Evolutionary conservation across 2,329 filamentous ascomycete species (phyloP).

Genomic region (Phaeosphaeriaceae sp.): DNA sequence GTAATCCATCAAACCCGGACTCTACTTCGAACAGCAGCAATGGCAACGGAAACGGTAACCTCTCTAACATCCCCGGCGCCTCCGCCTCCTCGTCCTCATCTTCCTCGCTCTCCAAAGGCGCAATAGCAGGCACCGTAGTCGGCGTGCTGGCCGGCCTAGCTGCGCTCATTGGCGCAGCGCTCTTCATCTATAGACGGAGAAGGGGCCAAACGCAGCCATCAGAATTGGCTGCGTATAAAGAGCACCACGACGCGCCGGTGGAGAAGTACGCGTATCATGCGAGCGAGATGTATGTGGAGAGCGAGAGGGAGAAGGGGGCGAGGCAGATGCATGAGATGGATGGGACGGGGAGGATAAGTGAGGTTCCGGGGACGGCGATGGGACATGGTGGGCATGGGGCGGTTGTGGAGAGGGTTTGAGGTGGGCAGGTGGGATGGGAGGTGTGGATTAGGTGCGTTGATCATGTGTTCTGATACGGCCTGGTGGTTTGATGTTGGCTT

Average conservation of each 20-base stretch:
- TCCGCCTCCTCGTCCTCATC: not conserved
- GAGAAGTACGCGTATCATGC: constrained; percentile 7
- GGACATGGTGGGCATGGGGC: not conserved
- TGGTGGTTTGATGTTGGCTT: not conserved
- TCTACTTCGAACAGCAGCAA: not conserved
- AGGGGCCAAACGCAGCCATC: not conserved
- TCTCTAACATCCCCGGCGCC: not conserved
- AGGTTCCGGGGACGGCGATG: not conserved
- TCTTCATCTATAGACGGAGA: constrained; percentile 5
- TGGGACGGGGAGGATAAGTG: not conserved
- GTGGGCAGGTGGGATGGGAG: not conserved
- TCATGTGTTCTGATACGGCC: not conserved
- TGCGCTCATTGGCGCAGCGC: not conserved
- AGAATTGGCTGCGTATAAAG: not conserved
- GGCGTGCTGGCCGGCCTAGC: constrained; percentile 3
- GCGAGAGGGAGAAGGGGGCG: not conserved
- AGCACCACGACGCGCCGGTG: not conserved
- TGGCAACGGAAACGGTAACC: not conserved
- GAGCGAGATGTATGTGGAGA: constrained; percentile 1
- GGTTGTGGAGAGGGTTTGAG: not conserved
- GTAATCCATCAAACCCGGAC: not conserved
- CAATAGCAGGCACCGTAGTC: constrained; percentile 7
- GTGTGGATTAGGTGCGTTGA: not conserved
- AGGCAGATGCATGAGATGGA: constrained; percentile 3
- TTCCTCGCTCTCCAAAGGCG: constrained; percentile 2